These are phyloP conservation scores for Candida caryicola DNA, from an alignment of 805 yeast species.

Conservation along the genomic window DNA sequence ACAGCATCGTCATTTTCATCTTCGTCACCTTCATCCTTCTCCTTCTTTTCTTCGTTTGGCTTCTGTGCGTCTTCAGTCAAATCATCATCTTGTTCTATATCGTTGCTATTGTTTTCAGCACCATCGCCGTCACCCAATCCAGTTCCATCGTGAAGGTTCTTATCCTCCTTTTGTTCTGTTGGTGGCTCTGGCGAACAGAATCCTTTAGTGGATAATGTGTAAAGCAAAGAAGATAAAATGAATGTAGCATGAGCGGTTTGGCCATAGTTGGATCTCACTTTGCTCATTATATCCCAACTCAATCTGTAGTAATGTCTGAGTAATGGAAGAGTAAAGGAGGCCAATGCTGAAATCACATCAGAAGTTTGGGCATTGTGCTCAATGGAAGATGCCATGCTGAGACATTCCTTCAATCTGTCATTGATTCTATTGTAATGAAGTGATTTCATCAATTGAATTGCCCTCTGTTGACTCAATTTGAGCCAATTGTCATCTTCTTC, in stretches of 20 bases:
- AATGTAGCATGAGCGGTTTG: constrained; percentile 61
- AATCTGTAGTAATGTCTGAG: constrained; percentile 56
- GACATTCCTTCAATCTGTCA: constrained; percentile 31
- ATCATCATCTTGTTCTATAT: constrained; percentile 90
- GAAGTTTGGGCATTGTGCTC: constrained; percentile 41
- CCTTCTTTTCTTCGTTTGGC: constrained; percentile 65
- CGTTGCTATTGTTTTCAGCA: constrained; percentile 74
- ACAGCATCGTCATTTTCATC: constrained; percentile 79
- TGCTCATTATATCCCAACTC: constrained; percentile 40
- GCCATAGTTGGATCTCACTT: constrained; percentile 47
- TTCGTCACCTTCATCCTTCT: constrained; percentile 59
- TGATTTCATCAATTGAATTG: constrained; percentile 40
- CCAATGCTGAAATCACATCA: constrained; percentile 42
- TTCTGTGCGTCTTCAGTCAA: constrained; percentile 73
- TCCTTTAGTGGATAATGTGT: constrained; percentile 69
- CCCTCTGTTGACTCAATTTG: constrained; percentile 42
- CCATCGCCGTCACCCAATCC: constrained; percentile 94
- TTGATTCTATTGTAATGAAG: constrained; percentile 40
- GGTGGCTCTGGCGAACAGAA: constrained; percentile 91
- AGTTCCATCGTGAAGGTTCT: constrained; percentile 77
- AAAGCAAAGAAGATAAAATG: constrained; percentile 53
- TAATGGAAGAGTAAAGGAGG: constrained; percentile 60
- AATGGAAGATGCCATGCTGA: constrained; percentile 30
- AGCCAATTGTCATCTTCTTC: constrained; percentile 70
- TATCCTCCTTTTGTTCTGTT: constrained; percentile 56